phyloP scores from a whole-genome alignment of 1,284 basidiomycete species.

The Rhodotorula sp. region DNA sequence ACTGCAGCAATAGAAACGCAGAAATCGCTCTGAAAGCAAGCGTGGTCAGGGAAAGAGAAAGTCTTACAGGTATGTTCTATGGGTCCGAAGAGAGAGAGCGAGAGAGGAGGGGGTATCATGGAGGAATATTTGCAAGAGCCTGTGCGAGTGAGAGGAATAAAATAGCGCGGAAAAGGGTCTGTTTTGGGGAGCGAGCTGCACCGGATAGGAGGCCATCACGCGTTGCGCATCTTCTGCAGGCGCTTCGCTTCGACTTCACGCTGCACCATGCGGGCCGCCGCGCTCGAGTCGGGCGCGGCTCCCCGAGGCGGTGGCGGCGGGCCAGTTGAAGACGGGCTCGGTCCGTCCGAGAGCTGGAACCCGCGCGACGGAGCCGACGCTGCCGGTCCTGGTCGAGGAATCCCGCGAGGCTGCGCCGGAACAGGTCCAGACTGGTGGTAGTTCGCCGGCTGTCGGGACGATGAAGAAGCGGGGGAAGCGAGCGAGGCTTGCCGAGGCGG shows the following conservation, averaged over 20 bases:
- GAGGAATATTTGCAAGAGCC: background rate
- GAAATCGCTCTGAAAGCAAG: background rate
- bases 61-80: background rate
- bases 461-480: background rate
- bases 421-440: background rate
- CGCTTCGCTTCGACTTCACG: constrained; percentile 20
- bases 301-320: no score
- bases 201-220: background rate
- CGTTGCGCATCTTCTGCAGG: constrained; percentile 12
- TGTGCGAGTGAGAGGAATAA: background rate
- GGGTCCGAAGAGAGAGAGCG: background rate
- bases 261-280: constrained; percentile 21
- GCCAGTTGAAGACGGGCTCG: background rate
- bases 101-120: background rate
- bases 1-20: background rate
- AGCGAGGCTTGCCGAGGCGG: constrained; percentile 5
- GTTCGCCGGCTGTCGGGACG: background rate
- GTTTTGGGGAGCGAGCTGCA: background rate
- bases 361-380: background rate
- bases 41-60: background rate
- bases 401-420: background rate
- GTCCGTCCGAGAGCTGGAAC: background rate
- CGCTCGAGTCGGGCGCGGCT: background rate
- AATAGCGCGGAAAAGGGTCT: background rate
- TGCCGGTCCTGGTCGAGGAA: background rate